Conservation (phyloP, 495 filamentous ascomycete genomes). For the Trichoderma asperelloides region DNA sequence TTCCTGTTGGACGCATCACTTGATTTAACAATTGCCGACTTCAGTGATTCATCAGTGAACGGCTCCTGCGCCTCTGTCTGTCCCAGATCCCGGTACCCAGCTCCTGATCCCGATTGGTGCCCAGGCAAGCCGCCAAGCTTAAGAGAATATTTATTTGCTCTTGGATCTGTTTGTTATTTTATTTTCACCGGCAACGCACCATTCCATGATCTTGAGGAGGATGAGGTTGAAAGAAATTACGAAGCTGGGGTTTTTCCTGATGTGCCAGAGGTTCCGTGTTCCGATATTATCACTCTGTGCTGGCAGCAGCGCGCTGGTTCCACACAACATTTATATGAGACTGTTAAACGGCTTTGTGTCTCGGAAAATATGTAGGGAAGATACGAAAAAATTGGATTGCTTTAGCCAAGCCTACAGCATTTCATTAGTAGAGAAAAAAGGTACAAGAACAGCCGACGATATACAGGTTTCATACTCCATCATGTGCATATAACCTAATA, state of each 20-base stretch:
- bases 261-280: conserved; percentile 18
- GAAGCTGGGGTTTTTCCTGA: conserved; percentile 21
- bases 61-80: conserved; percentile 22
- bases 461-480: no score
- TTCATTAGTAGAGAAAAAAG: no score
- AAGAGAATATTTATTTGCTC: conserved; percentile 18
- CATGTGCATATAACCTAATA: no score
- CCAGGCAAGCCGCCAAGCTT: conserved; percentile 15
- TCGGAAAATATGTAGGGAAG: no score
- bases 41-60: conserved; percentile 21
- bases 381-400: no score
- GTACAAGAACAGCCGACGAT: no score
- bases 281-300: conserved; percentile 21
- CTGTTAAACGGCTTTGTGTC: background rate
- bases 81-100: conserved; percentile 14
- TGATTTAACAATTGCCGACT: conserved; percentile 21
- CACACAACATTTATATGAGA: conserved; percentile 9
- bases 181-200: conserved; percentile 19
- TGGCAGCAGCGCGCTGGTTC: conserved; percentile 18
- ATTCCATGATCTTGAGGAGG: conserved; percentile 20
- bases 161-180: conserved; percentile 25
- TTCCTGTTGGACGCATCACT: conserved; percentile 19
- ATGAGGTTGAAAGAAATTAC: conserved; percentile 20
- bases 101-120: background rate
- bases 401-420: no score